A percentile compares a stretch with the other conserved stretches of the same genome.
phyloP scores from a whole-genome alignment of 2,329 filamentous ascomycete genomes.

The Botrytis fragariae region DNA sequence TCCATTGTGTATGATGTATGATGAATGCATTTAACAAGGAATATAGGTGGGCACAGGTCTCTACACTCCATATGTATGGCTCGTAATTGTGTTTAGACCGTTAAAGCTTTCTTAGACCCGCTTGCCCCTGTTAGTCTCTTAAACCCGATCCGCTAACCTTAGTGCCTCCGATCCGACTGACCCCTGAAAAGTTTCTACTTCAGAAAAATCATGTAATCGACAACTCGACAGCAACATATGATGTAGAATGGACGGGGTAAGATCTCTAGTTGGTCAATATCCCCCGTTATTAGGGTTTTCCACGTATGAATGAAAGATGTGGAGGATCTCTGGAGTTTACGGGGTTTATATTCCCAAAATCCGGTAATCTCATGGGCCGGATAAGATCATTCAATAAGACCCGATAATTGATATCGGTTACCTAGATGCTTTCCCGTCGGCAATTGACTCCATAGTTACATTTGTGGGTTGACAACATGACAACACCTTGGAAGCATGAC shows the following conservation, averaged over 20 bases:
- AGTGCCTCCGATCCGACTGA: not conserved
- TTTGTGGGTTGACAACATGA: not conserved
- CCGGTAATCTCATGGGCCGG: not conserved
- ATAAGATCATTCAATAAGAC: not conserved
- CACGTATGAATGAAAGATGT: not conserved
- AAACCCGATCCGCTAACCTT: not conserved
- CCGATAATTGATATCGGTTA: not conserved
- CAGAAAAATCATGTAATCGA: not conserved
- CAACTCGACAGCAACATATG: not conserved
- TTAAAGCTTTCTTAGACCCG: not conserved
- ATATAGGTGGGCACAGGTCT: not conserved
- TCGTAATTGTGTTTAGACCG: not conserved
- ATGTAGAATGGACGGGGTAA: not conserved
- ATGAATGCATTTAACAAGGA: not conserved
- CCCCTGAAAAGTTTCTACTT: not conserved
- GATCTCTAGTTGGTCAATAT: not conserved
- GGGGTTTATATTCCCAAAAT: not conserved
- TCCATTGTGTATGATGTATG: not conserved
- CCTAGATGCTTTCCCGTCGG: not conserved
- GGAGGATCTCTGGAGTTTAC: not conserved
- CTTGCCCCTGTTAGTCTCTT: not conserved
- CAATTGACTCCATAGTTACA: not conserved
- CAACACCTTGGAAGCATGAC: not conserved
- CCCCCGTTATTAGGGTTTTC: not conserved
- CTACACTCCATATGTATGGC: not conserved